Evolutionary conservation across 768 basidiomycete species (phyloP).

Genomic region (Pleurotus salmoneostramineus): DNA sequence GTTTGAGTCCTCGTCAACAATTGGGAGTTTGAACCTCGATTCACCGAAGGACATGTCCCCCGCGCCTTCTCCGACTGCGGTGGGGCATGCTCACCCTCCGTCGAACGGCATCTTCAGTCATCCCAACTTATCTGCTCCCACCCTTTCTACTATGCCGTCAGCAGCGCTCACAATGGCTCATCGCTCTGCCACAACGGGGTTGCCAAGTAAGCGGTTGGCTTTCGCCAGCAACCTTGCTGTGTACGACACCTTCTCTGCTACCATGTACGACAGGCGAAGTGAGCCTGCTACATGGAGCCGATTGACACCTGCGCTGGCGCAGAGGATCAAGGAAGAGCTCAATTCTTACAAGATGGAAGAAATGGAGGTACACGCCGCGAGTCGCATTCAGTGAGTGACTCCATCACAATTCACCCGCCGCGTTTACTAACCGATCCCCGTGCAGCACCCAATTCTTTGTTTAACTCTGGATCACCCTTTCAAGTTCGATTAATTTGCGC

Average conservation of each 20-base stretch:
- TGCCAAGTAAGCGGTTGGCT: constrained; percentile 64
- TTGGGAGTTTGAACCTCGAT: constrained; percentile 19
- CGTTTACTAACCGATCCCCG: not conserved
- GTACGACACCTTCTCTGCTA: constrained; percentile 92
- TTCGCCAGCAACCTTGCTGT: constrained; percentile 93
- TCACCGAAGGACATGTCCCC: constrained; percentile 36
- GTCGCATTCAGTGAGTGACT: constrained; percentile 78
- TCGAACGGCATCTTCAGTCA: constrained; percentile 66
- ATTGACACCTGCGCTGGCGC: constrained; percentile 90
- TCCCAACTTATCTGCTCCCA: constrained; percentile 83
- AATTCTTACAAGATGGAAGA: constrained; percentile 99
- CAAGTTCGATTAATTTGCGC: not conserved
- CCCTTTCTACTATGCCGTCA: constrained; percentile 56
- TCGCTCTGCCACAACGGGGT: constrained; percentile 61
- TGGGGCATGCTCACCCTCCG: constrained; percentile 18
- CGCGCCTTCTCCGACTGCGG: constrained; percentile 23
- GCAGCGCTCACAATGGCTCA: constrained; percentile 52
- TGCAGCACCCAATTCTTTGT: constrained; percentile 15
- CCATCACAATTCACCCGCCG: not conserved
- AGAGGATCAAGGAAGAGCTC: constrained; percentile 96
- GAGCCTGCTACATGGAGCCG: constrained; percentile 98
- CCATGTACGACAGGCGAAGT: constrained; percentile 90
- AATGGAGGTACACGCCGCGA: constrained; percentile 96
- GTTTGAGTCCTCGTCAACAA: constrained; percentile 40
- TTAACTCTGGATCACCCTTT: not conserved